Conservation (phyloP, 345 rosid genomes). For the Sisymbrium irio region DNA sequence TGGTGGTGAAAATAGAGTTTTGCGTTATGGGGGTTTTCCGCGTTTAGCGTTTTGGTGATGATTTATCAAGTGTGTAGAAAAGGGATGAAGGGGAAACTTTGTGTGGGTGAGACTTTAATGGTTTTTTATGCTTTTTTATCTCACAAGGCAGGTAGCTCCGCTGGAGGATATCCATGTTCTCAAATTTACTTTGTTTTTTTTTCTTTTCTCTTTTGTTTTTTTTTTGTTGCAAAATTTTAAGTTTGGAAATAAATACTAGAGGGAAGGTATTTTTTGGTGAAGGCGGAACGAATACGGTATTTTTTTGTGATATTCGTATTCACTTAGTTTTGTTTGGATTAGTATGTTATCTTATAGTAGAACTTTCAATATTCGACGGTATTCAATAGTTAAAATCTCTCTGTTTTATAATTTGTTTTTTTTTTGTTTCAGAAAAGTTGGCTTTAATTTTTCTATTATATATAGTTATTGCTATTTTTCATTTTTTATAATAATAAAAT, state of each 20-base stretch:
- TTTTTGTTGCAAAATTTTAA: background rate
- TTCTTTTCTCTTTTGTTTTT: background rate
- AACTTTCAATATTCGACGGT: no score
- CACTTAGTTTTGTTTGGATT: background rate
- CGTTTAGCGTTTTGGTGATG: constrained; percentile 22
- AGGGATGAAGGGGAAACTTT: constrained; percentile 15
- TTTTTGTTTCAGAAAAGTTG: no score
- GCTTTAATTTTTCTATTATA: no score
- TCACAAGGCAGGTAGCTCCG: constrained; percentile 38
- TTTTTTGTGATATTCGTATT: background rate
- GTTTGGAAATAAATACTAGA: background rate
- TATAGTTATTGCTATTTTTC: no score
- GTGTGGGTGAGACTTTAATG: constrained; percentile 39
- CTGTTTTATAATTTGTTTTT: no score
- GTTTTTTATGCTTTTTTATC: constrained; percentile 26
- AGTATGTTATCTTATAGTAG: no score
- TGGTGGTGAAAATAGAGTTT: constrained; percentile 13
- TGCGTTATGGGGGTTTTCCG: constrained; percentile 6
- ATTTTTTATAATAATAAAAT: no score
- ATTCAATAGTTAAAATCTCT: no score
- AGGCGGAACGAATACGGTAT: no score
- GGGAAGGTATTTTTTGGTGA: background rate
- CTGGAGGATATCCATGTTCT: constrained; percentile 34
- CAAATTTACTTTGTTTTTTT: background rate
- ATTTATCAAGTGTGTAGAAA: constrained; percentile 26